A percentile compares a stretch with the other conserved stretches of the same genome.
phyloP scores from a whole-genome alignment of 345 rosid genomes.

The Euphorbia pulcherrima region DNA sequence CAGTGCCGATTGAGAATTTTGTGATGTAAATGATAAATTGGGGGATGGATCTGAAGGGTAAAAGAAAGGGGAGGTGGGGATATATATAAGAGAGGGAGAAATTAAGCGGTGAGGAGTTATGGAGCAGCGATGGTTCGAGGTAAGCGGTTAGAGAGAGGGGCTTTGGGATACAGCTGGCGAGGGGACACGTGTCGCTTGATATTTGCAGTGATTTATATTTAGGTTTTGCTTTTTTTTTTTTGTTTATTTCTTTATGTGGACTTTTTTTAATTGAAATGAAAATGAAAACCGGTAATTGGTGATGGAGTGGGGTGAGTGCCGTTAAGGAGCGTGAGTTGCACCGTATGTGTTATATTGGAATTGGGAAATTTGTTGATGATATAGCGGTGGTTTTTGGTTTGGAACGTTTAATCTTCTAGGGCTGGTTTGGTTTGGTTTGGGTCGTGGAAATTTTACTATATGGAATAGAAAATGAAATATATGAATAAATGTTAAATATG shows the following conservation, averaged over 20 bases:
- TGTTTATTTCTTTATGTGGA: background rate
- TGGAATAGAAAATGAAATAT: no score
- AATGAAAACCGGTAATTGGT: background rate
- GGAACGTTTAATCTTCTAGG: conserved; percentile 21
- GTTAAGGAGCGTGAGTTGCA: conserved; percentile 39
- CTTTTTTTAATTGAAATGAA: no score
- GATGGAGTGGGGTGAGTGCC: no score
- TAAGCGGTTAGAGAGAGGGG: conserved; percentile 50
- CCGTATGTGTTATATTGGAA: conserved; percentile 23
- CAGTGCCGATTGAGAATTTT: background rate
- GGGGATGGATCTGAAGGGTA: background rate
- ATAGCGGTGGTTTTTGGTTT: background rate
- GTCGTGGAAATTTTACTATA: no score
- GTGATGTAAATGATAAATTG: background rate
- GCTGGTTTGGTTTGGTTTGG: no score
- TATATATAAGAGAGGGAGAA: conserved; percentile 5
- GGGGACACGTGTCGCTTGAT: conserved; percentile 62
- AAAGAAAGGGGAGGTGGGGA: conserved; percentile 1
- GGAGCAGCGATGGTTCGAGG: conserved; percentile 56
- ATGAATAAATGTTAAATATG: no score
- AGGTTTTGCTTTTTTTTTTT: no score
- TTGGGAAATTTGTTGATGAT: background rate
- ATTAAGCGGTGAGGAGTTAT: no score
- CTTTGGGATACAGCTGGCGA: conserved; percentile 83
- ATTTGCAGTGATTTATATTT: conserved; percentile 35